Evolutionary conservation across 352 stramenopile genomes (phyloP).

Genomic region (Pythium myriotylum): DNA sequence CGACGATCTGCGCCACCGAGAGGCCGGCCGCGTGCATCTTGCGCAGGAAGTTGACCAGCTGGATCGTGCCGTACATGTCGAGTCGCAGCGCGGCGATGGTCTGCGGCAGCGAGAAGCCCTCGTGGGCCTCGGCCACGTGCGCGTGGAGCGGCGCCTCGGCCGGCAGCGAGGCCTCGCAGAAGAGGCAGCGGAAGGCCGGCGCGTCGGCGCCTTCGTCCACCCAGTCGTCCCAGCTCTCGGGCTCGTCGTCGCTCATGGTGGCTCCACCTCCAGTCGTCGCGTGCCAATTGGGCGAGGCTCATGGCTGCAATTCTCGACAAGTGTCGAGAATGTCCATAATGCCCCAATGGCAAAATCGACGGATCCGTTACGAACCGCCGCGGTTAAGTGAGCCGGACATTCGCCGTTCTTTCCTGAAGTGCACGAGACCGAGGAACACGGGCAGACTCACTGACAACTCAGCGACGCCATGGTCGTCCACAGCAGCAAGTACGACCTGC

Average conservation of each 20-base stretch:
- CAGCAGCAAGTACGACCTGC: conserved; percentile 90
- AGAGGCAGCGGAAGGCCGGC: conserved; percentile 63
- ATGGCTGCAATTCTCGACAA: conserved; percentile 6
- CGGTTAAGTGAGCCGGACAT: not conserved
- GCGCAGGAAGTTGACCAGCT: conserved; percentile 78
- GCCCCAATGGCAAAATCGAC: not conserved
- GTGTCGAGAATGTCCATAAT: not conserved
- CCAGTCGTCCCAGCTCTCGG: conserved; percentile 87
- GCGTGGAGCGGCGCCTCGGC: conserved; percentile 55
- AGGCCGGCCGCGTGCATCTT: conserved; percentile 45
- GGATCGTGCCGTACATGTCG: conserved; percentile 81
- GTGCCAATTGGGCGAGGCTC: not conserved
- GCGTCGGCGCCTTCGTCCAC: conserved; percentile 61
- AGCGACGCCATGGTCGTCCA: conserved; percentile 46
- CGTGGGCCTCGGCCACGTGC: conserved; percentile 56
- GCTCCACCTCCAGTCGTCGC: conserved; percentile 11
- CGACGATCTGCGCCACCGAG: conserved; percentile 41
- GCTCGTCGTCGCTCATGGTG: conserved; percentile 22
- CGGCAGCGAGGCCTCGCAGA: conserved; percentile 55
- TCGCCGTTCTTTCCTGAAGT: too few species aligned
- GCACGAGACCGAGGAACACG: not conserved
- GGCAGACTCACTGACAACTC: too few species aligned
- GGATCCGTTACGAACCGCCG: conserved; percentile 1
- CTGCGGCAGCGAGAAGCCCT: conserved; percentile 57
- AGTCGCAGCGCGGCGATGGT: conserved; percentile 55